Conservation (phyloP, 2,329 filamentous ascomycete species). For the Fusarium falciforme region DNA sequence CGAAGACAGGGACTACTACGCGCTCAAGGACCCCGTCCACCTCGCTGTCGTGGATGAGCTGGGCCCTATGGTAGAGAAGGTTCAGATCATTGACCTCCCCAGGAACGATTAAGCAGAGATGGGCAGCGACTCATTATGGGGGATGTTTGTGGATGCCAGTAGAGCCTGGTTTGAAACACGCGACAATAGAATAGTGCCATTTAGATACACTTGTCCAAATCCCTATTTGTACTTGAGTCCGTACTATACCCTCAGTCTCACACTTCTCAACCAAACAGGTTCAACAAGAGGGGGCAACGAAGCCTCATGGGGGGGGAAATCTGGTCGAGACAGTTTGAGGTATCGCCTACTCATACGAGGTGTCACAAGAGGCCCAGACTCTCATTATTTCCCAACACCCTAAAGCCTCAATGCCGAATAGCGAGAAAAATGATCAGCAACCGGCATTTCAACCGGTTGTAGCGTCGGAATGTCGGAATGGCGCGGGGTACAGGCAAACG, state of each 20-base stretch:
- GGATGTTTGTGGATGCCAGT: not conserved
- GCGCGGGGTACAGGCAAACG: not conserved
- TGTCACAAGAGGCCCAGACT: not conserved
- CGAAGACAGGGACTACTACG: conserved; percentile 76
- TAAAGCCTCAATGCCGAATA: not conserved
- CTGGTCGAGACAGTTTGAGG: not conserved
- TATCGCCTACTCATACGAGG: not conserved
- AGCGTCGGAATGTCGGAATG: not conserved
- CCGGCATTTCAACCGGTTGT: not conserved
- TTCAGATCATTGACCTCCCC: conserved; percentile 68
- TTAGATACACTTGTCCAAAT: not conserved
- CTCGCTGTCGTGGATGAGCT: conserved; percentile 65
- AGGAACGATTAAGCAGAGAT: not conserved
- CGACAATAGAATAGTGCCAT: not conserved
- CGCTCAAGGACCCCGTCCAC: conserved; percentile 73
- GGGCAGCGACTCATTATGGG: not conserved
- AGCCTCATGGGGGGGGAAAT: not conserved
- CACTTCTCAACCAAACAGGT: not conserved
- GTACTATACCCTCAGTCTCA: not conserved
- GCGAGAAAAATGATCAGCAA: not conserved
- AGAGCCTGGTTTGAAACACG: not conserved
- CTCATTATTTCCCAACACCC: not conserved
- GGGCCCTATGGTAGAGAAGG: conserved; percentile 59
- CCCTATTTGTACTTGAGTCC: not conserved
- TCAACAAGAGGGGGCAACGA: not conserved